These are phyloP conservation scores for Citrus hindsii DNA, from an alignment of 345 rosid genomes.

Conservation along the genomic window DNA sequence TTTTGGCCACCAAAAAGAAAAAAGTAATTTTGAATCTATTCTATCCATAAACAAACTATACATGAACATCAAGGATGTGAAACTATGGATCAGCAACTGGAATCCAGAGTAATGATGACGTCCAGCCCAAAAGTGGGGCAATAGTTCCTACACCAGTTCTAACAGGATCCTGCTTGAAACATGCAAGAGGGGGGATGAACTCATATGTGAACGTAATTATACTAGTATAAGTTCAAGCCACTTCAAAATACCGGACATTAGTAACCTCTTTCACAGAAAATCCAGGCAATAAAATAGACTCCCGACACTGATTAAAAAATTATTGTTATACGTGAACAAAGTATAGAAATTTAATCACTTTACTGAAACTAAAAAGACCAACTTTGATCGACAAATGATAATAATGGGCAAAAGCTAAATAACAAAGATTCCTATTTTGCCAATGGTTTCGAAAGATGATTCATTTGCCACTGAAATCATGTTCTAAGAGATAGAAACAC, in stretches of 20 bases:
- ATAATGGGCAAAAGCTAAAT: neutral
- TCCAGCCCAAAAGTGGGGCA: neutral
- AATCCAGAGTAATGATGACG: neutral
- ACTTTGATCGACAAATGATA: neutral
- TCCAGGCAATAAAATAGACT: neutral
- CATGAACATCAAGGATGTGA: neutral
- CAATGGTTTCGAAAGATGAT: neutral
- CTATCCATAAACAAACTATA: neutral
- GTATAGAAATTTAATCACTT: neutral
- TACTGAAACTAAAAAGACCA: neutral
- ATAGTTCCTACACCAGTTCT: neutral
- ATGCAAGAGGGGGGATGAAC: neutral
- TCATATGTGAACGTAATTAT: neutral
- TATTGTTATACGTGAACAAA: neutral
- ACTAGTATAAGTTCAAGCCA: neutral
- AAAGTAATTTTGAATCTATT: neutral
- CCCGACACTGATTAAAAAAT: neutral
- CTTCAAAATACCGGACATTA: neutral
- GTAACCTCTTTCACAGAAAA: neutral
- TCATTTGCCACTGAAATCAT: neutral
- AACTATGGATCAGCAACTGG: neutral
- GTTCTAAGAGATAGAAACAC: neutral
- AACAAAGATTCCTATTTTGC: slow-evolving; percentile 1
- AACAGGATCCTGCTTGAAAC: neutral
- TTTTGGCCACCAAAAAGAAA: neutral